Evolutionary conservation across 139 green algal genomes (phyloP).

Genomic region (Coelastrella sp.): DNA sequence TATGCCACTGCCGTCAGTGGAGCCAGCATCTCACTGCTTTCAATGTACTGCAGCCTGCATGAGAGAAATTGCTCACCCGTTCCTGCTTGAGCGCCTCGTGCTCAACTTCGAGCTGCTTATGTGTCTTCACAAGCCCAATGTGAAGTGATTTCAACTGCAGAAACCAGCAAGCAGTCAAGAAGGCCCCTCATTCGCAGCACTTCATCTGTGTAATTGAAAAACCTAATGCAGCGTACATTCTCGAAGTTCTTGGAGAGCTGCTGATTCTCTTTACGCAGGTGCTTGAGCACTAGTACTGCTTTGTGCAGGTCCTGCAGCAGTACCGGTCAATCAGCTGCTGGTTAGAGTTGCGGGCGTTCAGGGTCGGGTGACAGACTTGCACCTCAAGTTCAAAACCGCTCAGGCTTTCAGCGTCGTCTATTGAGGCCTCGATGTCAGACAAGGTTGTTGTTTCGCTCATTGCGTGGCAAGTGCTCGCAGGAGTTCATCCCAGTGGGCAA

Average conservation of each 20-base stretch:
- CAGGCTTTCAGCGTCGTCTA: neutral
- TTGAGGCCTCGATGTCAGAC: neutral
- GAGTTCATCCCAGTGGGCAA: neutral
- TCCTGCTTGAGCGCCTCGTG: slow-evolving; percentile 58
- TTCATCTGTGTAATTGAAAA: neutral
- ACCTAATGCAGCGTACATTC: slow-evolving; percentile 48
- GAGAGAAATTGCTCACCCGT: slow-evolving; percentile 52
- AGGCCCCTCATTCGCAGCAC: neutral
- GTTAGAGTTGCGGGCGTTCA: neutral
- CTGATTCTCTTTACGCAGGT: slow-evolving; percentile 58
- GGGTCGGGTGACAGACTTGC: neutral
- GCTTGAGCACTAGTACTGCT: slow-evolving; percentile 19
- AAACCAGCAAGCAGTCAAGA: neutral
- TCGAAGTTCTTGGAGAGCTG: slow-evolving; percentile 77
- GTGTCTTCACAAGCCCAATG: slow-evolving; percentile 46
- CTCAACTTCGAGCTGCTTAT: slow-evolving; percentile 57
- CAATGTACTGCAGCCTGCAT: too few relatives aligned
- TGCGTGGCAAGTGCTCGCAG: neutral
- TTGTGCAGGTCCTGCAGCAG: slow-evolving; percentile 35
- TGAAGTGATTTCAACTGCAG: slow-evolving; percentile 65
- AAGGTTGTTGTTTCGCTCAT: slow-evolving; percentile 20
- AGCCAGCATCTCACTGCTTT: too few relatives aligned
- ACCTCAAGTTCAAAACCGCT: neutral
- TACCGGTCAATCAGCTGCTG: neutral
- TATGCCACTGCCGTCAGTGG: neutral